These are phyloP conservation scores for Penicillium psychrosexuale DNA, from an alignment of 2,329 filamentous ascomycete species.

Conservation along the genomic window DNA sequence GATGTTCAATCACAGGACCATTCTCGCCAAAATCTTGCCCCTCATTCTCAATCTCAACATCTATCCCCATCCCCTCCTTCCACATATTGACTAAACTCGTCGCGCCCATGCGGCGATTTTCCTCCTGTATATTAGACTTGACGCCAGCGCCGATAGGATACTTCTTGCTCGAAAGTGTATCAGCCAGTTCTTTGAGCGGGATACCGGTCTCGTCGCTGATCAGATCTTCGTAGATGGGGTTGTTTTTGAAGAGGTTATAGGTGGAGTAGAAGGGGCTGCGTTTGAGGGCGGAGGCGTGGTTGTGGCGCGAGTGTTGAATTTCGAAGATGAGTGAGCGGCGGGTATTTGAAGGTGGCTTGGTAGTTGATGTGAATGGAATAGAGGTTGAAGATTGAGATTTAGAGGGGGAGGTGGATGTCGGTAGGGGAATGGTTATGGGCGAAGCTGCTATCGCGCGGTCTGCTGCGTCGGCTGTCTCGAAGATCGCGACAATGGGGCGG, in stretches of 20 bases:
- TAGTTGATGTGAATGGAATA: not conserved
- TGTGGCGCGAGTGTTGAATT: constrained; percentile 28
- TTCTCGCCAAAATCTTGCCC: too few species aligned
- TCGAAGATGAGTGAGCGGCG: constrained; percentile 23
- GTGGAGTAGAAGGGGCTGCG: constrained; percentile 34
- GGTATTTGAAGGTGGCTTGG: not conserved
- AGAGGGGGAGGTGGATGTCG: not conserved
- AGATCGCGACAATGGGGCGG: constrained; percentile 34
- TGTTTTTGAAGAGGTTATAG: constrained; percentile 25
- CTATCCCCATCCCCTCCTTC: constrained; percentile 17
- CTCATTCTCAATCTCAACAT: not conserved
- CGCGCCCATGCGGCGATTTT: constrained; percentile 26
- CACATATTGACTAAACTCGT: constrained; percentile 27
- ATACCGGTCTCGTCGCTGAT: constrained; percentile 19
- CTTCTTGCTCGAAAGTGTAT: constrained; percentile 32
- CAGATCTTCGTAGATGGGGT: constrained; percentile 30
- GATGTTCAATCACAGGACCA: not conserved
- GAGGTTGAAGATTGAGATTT: not conserved
- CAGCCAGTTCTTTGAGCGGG: constrained; percentile 31
- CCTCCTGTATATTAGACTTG: constrained; percentile 18
- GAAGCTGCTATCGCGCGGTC: constrained; percentile 33
- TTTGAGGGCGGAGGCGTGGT: constrained; percentile 27
- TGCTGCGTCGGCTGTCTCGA: constrained; percentile 37
- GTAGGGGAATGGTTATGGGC: constrained; percentile 27
- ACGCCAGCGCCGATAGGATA: constrained; percentile 15